phyloP scores from a whole-genome alignment of 2,329 filamentous ascomycete species.

The Fusarium sterilihyphosum region DNA sequence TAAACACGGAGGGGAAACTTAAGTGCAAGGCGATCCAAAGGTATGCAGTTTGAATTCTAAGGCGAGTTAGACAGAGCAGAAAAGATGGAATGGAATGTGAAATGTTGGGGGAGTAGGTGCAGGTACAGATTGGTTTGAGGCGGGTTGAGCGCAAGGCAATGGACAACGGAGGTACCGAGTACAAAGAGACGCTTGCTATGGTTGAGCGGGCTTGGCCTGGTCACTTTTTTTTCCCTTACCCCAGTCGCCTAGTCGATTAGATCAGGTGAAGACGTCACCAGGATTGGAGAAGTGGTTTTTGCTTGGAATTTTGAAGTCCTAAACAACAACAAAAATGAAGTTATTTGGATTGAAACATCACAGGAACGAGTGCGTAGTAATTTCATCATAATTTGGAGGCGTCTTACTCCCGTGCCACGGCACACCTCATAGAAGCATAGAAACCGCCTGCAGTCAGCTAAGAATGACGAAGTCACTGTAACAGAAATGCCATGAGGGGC shows the following conservation, averaged over 20 bases:
- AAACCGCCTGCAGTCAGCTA: slow-evolving; percentile 1
- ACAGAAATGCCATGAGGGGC: slow-evolving; percentile 18
- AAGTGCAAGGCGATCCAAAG: slow-evolving; percentile 4
- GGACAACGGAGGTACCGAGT: slow-evolving; percentile 24
- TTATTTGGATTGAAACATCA: neutral
- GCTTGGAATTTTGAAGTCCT: neutral
- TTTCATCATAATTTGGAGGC: slow-evolving; percentile 1
- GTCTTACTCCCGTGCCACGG: slow-evolving; percentile 5
- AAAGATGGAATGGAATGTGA: slow-evolving; percentile 31
- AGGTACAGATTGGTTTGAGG: slow-evolving; percentile 16
- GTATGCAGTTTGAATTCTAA: slow-evolving; percentile 18
- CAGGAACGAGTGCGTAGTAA: neutral
- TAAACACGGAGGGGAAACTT: slow-evolving; percentile 1
- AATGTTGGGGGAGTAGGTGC: slow-evolving; percentile 29
- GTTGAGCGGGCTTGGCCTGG: slow-evolving; percentile 15
- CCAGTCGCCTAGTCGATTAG: slow-evolving; percentile 11
- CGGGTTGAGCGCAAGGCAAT: slow-evolving; percentile 12
- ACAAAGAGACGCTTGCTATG: slow-evolving; percentile 25
- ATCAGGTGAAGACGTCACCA: slow-evolving; percentile 37
- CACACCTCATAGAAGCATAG: slow-evolving; percentile 2
- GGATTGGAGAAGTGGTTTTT: neutral
- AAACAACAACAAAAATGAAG: neutral
- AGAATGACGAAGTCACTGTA: slow-evolving; percentile 31
- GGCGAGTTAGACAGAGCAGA: slow-evolving; percentile 1
- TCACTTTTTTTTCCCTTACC: slow-evolving; percentile 12